Percentiles rank a stretch among this genome's conserved stretches.
Evolutionary conservation across 306 rosid genomes (phyloP).

Genomic region (Castanospermum australe): DNA sequence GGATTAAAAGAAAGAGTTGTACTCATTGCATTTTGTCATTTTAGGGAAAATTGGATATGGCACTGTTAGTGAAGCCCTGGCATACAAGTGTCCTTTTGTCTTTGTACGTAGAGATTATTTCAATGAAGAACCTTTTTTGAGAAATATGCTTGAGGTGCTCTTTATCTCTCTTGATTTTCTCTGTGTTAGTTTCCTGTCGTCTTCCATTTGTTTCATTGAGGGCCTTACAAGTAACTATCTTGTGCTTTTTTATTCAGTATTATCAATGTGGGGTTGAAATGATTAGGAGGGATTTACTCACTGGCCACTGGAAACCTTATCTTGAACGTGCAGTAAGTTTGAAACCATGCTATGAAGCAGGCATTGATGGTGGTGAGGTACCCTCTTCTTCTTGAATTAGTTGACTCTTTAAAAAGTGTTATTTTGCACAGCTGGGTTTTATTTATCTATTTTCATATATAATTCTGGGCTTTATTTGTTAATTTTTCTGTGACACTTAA

Average conservation of each 20-base stretch:
- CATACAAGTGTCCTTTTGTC: slow-evolving; percentile 90
- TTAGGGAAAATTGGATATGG: slow-evolving; percentile 99
- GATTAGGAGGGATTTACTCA: slow-evolving; percentile 94
- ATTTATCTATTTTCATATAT: background rate
- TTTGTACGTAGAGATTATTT: slow-evolving; percentile 98
- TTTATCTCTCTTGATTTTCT: background rate
- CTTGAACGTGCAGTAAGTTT: slow-evolving; percentile 94
- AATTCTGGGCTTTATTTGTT: background rate
- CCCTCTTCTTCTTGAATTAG: slow-evolving; percentile 11
- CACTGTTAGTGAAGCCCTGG: slow-evolving; percentile 90
- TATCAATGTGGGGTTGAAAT: slow-evolving; percentile 98
- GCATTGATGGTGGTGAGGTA: slow-evolving; percentile 98
- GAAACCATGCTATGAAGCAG: slow-evolving; percentile 92
- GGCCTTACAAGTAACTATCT: slow-evolving; percentile 22
- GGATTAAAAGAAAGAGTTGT: slow-evolving; percentile 21
- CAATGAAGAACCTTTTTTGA: slow-evolving; percentile 95
- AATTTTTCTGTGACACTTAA: background rate
- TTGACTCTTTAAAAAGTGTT: slow-evolving; percentile 5
- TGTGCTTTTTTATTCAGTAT: slow-evolving; percentile 38
- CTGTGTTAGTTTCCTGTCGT: background rate
- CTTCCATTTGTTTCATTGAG: background rate
- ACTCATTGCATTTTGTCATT: slow-evolving; percentile 15
- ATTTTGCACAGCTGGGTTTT: background rate
- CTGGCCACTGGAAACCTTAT: slow-evolving; percentile 99
- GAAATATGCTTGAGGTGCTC: slow-evolving; percentile 97